A percentile compares a stretch with the other conserved stretches of the same genome.
Conservation (phyloP, 768 basidiomycete genomes). For the Paxillus rubicundulus region DNA sequence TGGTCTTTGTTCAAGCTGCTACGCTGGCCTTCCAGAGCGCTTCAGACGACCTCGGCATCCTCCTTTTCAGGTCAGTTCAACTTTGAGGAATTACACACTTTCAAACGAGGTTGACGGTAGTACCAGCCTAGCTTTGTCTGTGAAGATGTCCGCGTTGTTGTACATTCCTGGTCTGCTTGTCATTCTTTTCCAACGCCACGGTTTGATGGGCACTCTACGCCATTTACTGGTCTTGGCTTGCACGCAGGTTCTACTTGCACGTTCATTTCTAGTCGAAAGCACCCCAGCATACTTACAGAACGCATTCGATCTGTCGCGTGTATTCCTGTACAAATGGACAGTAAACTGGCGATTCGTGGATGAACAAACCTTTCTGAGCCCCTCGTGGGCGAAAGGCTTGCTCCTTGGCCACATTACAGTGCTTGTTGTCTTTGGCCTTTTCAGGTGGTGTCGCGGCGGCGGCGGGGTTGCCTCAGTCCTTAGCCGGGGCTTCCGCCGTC, state of each 20-base stretch:
- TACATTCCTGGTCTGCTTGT: constrained; percentile 89
- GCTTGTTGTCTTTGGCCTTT: constrained; percentile 64
- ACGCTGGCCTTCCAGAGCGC: constrained; percentile 62
- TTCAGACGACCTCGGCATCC: constrained; percentile 57
- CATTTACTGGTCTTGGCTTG: constrained; percentile 40
- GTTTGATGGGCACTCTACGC: constrained; percentile 50
- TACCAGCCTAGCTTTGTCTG: constrained; percentile 59
- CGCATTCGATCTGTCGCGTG: constrained; percentile 85
- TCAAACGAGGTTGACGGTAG: background rate
- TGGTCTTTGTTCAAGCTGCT: constrained; percentile 61
- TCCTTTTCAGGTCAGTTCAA: constrained; percentile 68
- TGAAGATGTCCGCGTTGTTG: constrained; percentile 93
- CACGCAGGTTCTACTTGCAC: constrained; percentile 60
- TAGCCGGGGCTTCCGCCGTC: constrained; percentile 48
- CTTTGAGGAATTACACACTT: background rate
- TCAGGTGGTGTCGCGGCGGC: constrained; percentile 73
- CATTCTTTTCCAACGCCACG: constrained; percentile 72
- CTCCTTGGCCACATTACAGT: constrained; percentile 62
- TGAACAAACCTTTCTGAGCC: constrained; percentile 73
- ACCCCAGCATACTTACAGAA: constrained; percentile 62
- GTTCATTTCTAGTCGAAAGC: constrained; percentile 65
- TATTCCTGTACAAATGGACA: constrained; percentile 95
- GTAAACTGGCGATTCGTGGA: constrained; percentile 94
- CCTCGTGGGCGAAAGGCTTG: constrained; percentile 56
- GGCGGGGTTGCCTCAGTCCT: constrained; percentile 65